Conservation (phyloP, 768 basidiomycete genomes). For the Tylopilus intermedius region DNA sequence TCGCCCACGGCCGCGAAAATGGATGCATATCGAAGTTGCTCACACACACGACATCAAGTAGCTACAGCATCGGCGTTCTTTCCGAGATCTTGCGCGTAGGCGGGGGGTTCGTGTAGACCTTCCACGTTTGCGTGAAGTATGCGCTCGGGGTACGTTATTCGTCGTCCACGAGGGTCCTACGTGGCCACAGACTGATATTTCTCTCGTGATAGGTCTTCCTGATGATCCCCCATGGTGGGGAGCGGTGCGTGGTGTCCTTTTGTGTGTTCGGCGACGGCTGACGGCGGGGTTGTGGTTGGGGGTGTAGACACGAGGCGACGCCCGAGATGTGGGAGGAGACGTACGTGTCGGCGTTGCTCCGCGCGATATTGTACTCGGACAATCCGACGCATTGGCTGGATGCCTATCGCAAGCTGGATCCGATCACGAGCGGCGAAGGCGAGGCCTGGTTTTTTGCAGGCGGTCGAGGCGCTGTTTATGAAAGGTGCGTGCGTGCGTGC, state of each 20-base stretch:
- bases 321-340: slow-evolving; percentile 96
- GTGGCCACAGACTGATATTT: neutral
- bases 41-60: slow-evolving; percentile 51
- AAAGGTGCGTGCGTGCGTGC: slow-evolving; percentile 50
- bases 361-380: slow-evolving; percentile 93
- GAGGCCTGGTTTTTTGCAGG: slow-evolving; percentile 85
- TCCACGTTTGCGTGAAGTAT: slow-evolving; percentile 48
- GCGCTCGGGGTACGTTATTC: slow-evolving; percentile 50
- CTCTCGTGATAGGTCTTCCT: slow-evolving; percentile 51
- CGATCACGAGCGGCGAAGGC: slow-evolving; percentile 83
- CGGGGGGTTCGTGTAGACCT: slow-evolving; percentile 50
- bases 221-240: slow-evolving; percentile 59
- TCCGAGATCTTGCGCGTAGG: slow-evolving; percentile 54
- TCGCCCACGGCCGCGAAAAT: slow-evolving; percentile 53
- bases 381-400: slow-evolving; percentile 88
- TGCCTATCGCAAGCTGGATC: slow-evolving; percentile 92
- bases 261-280: no score
- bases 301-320: slow-evolving; percentile 72
- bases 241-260: no score
- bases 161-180: neutral
- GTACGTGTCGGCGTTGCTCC: slow-evolving; percentile 86
- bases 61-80: slow-evolving; percentile 50
- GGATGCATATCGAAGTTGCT: slow-evolving; percentile 52
- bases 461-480: slow-evolving; percentile 81
- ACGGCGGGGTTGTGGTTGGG: no score